phyloP scores from a whole-genome alignment of 2,329 filamentous ascomycete genomes.

The Aspergillus costaricaensis region DNA sequence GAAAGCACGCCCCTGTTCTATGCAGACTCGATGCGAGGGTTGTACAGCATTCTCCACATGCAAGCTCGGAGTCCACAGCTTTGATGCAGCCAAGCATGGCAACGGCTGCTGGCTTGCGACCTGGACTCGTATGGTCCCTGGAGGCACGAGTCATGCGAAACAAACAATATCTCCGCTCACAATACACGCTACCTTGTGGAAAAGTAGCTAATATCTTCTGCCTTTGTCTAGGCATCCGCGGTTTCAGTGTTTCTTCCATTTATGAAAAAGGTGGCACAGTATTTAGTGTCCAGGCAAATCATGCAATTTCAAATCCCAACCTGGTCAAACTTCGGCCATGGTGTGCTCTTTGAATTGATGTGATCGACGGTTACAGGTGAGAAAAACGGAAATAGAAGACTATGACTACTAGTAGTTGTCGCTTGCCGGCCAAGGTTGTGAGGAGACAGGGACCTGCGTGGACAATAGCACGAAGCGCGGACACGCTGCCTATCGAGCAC shows the following conservation, averaged over 20 bases:
- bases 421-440: background rate
- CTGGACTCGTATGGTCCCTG: background rate
- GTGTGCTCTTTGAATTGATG: background rate
- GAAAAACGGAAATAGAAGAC: background rate
- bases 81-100: background rate
- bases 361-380: background rate
- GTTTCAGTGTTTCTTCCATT: background rate
- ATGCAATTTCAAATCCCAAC: background rate
- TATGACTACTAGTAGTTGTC: background rate
- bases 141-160: background rate
- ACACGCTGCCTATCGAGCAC: conserved; percentile 6
- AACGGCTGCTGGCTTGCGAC: background rate
- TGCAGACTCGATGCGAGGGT: background rate
- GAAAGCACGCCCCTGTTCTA: background rate
- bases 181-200: background rate
- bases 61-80: background rate
- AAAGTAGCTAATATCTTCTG: background rate
- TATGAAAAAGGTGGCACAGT: background rate
- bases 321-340: background rate
- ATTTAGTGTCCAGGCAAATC: background rate
- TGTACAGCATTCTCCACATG: background rate
- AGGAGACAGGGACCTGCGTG: background rate
- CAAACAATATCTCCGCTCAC: no score
- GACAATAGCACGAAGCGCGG: background rate
- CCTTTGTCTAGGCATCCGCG: background rate